phyloP scores from a whole-genome alignment of 768 basidiomycete species.

The Neoboletus brunneissimus region DNA sequence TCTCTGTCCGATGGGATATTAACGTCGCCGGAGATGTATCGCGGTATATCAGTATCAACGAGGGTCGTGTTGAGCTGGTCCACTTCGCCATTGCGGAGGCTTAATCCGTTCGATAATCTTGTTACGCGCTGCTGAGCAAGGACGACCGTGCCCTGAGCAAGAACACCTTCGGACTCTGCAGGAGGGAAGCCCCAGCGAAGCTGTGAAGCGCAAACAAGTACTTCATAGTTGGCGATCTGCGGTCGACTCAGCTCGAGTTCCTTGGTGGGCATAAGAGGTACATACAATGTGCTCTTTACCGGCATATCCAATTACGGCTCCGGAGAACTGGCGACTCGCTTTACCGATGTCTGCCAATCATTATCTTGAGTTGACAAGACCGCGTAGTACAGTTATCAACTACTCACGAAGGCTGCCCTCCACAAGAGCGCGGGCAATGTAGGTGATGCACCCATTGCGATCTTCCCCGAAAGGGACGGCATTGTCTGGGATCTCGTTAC shows the following conservation, averaged over 20 bases:
- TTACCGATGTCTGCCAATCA: slow-evolving; percentile 33
- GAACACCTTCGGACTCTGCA: slow-evolving; percentile 4
- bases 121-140: slow-evolving; percentile 23
- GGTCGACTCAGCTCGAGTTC: background rate
- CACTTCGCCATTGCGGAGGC: slow-evolving; percentile 5
- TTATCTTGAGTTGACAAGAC: background rate
- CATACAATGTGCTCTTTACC: slow-evolving; percentile 35
- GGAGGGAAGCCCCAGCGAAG: slow-evolving; percentile 31
- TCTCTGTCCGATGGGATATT: slow-evolving; percentile 19
- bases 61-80: slow-evolving; percentile 27
- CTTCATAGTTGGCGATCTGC: slow-evolving; percentile 33
- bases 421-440: slow-evolving; percentile 32
- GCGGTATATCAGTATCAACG: slow-evolving; percentile 26
- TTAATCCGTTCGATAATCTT: background rate
- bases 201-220: slow-evolving; percentile 35
- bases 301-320: slow-evolving; percentile 33
- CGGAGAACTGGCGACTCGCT: slow-evolving; percentile 30
- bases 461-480: slow-evolving; percentile 34
- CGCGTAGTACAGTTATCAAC: background rate
- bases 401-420: slow-evolving; percentile 33
- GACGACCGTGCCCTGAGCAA: slow-evolving; percentile 29
- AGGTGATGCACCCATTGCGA: slow-evolving; percentile 26
- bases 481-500: slow-evolving; percentile 33
- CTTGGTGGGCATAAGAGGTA: background rate
- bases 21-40: slow-evolving; percentile 20